Evolutionary conservation across 345 rosid genomes (phyloP).

Genomic region (Draba incana): DNA sequence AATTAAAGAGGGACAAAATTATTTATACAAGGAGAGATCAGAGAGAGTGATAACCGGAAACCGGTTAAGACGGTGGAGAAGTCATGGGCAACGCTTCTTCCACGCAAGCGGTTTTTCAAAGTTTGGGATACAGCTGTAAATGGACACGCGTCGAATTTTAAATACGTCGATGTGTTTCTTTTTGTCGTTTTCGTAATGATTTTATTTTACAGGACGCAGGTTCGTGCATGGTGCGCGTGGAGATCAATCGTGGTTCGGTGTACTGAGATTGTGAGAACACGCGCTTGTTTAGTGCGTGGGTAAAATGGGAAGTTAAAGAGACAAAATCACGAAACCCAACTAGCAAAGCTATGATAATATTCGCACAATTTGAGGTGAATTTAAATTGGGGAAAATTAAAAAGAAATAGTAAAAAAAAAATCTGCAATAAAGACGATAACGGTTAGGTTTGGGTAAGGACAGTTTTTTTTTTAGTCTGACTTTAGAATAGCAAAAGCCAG

Average conservation of each 20-base stretch:
- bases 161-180: constrained; percentile 28
- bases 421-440: constrained; percentile 37
- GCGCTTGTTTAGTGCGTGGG: not conserved
- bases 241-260: constrained; percentile 4
- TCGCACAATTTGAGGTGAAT: constrained; percentile 38
- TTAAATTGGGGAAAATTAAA: not conserved
- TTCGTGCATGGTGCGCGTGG: constrained; percentile 27
- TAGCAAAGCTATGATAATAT: constrained; percentile 38
- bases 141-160: constrained; percentile 67
- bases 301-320: constrained; percentile 30
- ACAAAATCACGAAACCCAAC: constrained; percentile 44
- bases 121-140: constrained; percentile 81
- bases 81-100: constrained; percentile 60
- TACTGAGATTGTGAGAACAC: not conserved
- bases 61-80: constrained; percentile 48
- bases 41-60: constrained; percentile 15
- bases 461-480: constrained; percentile 41
- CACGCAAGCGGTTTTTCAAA: constrained; percentile 63
- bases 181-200: constrained; percentile 41
- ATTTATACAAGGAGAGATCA: constrained; percentile 26
- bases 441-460: constrained; percentile 47
- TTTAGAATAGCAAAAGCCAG: constrained; percentile 39
- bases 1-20: constrained; percentile 24
- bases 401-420: constrained; percentile 16
- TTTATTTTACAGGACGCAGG: not conserved